A percentile compares a stretch with the other conserved stretches of the same genome.
phyloP scores from a whole-genome alignment of 805 yeast species.

The Yamadazyma akitaensis region DNA sequence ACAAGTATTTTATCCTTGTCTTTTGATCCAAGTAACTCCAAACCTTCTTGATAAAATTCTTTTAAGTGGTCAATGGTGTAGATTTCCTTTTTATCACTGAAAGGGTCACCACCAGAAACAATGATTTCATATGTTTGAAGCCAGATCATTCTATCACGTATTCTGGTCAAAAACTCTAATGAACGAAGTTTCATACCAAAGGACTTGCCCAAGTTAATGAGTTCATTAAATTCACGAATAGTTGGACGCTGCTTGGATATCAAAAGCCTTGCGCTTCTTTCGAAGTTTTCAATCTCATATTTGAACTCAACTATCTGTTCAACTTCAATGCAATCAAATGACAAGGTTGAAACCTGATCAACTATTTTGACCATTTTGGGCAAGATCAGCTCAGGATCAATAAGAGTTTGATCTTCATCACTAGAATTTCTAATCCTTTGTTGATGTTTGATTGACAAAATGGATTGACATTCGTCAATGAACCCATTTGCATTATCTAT shows the following conservation, averaged over 20 bases:
- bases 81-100: conserved; percentile 31
- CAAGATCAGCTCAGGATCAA: conserved; percentile 7
- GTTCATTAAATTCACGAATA: conserved; percentile 46
- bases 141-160: conserved; percentile 37
- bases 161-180: conserved; percentile 31
- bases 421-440: conserved; percentile 42
- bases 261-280: conserved; percentile 40
- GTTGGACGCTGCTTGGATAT: conserved; percentile 33
- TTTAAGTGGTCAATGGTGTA: conserved; percentile 30
- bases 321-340: conserved; percentile 55
- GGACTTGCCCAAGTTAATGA: conserved; percentile 56
- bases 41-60: conserved; percentile 27
- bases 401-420: conserved; percentile 6
- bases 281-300: conserved; percentile 50
- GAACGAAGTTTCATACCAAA: conserved; percentile 58
- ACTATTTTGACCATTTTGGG: conserved; percentile 35
- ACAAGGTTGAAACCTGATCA: conserved; percentile 45
- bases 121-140: conserved; percentile 27
- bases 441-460: conserved; percentile 51
- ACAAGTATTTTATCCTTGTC: conserved; percentile 32
- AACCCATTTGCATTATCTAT: conserved; percentile 48
- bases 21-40: conserved; percentile 24
- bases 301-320: conserved; percentile 55
- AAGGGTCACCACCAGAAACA: conserved; percentile 40
- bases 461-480: conserved; percentile 52